Evolutionary conservation across 2,329 filamentous ascomycete species (phyloP).

Genomic region (Alternaria alternata): DNA sequence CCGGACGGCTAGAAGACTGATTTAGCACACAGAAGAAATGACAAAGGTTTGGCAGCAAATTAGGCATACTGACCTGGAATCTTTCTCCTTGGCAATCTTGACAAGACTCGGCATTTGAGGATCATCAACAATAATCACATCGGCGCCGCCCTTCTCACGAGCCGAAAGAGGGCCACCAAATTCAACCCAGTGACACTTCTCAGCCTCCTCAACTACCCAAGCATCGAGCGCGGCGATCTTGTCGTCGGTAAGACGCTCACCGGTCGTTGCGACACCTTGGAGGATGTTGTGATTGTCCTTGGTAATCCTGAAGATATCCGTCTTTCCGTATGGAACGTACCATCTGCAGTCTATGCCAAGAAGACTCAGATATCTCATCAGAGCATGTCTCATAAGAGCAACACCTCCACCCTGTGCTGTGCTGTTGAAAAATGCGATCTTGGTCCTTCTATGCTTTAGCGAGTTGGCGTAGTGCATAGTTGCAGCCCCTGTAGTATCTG

Average conservation of each 20-base stretch:
- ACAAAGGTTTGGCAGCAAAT: too few species aligned
- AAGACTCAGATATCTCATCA: slow-evolving; percentile 74
- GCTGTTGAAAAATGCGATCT: slow-evolving; percentile 78
- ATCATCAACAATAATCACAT: slow-evolving; percentile 81
- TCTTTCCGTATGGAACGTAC: slow-evolving; percentile 79
- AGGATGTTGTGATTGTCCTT: slow-evolving; percentile 91
- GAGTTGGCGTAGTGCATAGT: slow-evolving; percentile 69
- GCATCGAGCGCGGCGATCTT: slow-evolving; percentile 70
- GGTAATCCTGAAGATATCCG: slow-evolving; percentile 81
- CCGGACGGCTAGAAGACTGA: slow-evolving; percentile 64
- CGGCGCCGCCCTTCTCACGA: slow-evolving; percentile 73
- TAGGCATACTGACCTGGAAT: slow-evolving; percentile 55
- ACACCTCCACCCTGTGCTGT: slow-evolving; percentile 86
- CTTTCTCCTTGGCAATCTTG: slow-evolving; percentile 73
- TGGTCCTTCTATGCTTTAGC: slow-evolving; percentile 69
- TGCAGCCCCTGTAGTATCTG: slow-evolving; percentile 68
- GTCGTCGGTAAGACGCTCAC: slow-evolving; percentile 69
- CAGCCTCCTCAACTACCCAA: slow-evolving; percentile 78
- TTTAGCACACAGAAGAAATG: neutral
- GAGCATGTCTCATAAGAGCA: slow-evolving; percentile 80
- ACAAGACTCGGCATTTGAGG: slow-evolving; percentile 85
- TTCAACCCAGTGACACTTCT: slow-evolving; percentile 73
- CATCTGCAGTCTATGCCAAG: slow-evolving; percentile 75
- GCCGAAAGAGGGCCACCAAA: slow-evolving; percentile 71
- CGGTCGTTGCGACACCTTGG: slow-evolving; percentile 72